Conservation (phyloP, 768 basidiomycete species). For the Paxillus involutus region DNA sequence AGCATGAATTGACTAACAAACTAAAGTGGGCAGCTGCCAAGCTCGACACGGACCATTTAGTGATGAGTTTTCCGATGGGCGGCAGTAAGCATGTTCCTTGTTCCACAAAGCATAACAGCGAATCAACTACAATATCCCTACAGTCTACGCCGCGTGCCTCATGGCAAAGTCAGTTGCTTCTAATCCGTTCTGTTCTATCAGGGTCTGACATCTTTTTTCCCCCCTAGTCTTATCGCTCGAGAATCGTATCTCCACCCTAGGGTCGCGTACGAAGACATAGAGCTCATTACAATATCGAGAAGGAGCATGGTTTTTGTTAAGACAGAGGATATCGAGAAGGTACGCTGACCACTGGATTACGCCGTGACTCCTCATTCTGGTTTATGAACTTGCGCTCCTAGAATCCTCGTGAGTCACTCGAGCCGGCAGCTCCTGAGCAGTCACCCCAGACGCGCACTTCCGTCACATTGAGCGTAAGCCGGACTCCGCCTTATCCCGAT, state of each 20-base stretch:
- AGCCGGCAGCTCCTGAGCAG: not conserved
- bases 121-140: not conserved
- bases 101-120: no score
- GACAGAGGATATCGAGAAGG: not conserved
- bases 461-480: not conserved
- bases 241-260: constrained; percentile 22
- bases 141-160: constrained; percentile 28
- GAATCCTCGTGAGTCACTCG: not conserved
- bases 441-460: not conserved
- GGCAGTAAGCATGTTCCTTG: constrained; percentile 14
- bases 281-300: not conserved
- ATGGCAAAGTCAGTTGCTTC: constrained; percentile 26
- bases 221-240: constrained; percentile 24
- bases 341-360: not conserved
- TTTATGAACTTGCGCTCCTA: not conserved
- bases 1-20: not conserved
- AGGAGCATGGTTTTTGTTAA: constrained; percentile 7
- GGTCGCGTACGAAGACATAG: not conserved
- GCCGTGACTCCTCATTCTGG: not conserved
- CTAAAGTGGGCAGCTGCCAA: constrained; percentile 18
- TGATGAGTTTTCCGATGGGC: constrained; percentile 26
- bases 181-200: not conserved
- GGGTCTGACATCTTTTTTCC: not conserved
- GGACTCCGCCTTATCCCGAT: not conserved
- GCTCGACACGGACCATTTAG: constrained; percentile 18